Percentiles rank a stretch among this genome's conserved stretches.
phyloP scores from a whole-genome alignment of 345 rosid genomes.

The Brassica rapa region DNA sequence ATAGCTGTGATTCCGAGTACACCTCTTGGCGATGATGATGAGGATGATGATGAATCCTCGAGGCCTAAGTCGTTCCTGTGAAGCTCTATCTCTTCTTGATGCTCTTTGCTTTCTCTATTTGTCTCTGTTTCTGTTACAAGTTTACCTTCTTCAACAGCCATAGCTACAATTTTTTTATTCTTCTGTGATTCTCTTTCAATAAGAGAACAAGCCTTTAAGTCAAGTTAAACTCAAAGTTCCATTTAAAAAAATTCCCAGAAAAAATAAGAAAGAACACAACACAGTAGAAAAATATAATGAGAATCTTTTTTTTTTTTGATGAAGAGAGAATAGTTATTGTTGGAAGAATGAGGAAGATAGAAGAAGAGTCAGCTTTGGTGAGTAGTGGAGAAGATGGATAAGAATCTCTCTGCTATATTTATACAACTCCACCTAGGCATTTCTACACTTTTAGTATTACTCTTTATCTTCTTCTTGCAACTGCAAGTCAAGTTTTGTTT shows the following conservation, averaged over 20 bases:
- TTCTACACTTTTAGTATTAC: slow-evolving; percentile 6
- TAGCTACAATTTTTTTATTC: slow-evolving; percentile 6
- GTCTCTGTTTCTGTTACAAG: slow-evolving; percentile 35
- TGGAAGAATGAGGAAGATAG: slow-evolving; percentile 31
- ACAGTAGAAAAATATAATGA: background rate
- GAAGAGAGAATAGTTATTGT: slow-evolving; percentile 42
- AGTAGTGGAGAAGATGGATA: slow-evolving; percentile 29
- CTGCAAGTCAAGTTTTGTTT: slow-evolving; percentile 35
- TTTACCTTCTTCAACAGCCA: slow-evolving; percentile 45
- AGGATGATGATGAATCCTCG: slow-evolving; percentile 43
- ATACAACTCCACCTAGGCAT: slow-evolving; percentile 39
- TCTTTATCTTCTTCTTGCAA: slow-evolving; percentile 20
- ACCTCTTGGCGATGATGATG: slow-evolving; percentile 44
- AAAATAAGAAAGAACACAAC: background rate
- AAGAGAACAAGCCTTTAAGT: background rate
- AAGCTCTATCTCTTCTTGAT: slow-evolving; percentile 33
- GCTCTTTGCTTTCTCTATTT: slow-evolving; percentile 39
- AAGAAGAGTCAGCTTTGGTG: slow-evolving; percentile 30
- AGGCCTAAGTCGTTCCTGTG: slow-evolving; percentile 31
- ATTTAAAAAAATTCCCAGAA: background rate
- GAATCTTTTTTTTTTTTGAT: background rate
- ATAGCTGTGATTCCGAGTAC: slow-evolving; percentile 49
- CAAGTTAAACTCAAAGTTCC: background rate
- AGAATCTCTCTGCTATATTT: slow-evolving; percentile 48
- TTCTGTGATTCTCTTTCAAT: background rate